Evolutionary conservation across 192 early-diverging fungal genomes (phyloP), one percentile per base, ranked within the genome.

Genomic region (Linnemannia elongata): DNA sequence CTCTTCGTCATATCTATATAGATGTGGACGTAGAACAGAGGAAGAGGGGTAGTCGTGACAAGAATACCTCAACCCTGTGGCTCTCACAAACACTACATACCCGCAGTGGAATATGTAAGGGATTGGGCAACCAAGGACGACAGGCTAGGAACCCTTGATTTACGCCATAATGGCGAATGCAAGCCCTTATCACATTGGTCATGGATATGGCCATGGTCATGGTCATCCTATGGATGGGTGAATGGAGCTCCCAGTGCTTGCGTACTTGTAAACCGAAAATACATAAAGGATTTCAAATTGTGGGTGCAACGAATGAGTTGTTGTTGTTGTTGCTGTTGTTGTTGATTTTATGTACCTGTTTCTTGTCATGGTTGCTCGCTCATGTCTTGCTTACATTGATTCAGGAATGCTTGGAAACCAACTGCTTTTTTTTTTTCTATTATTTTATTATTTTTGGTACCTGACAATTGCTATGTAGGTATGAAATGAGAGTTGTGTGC

Each of bases 361-460:
- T 35, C 2, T 33, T 27, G 8, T 12, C 27, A 4, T 66, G 30
- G 18, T 52, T 60, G 10, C 30, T 66, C 13, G 60, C 60, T 52
- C 30, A 27, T 66, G 30, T 27, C 27, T 33, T 66, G 30, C 60
- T 20, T 52, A 45, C 44, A 60, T 27, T 66, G 60, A 66, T 10
- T 60, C 55, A 66, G 60, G 60, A 66, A 66, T 66, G 60, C 60
- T 33, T 66, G 60, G 60, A 66, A 33, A 33, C 60, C 30, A 30
- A 33, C 44, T 15, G 12, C 60, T 30, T 27, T 9, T 33, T 52
- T 52, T 52, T 49, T 52, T 45, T 45, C 15, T 45, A 2, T 45
- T 33, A 12, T 63, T 33, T 52, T 63, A 35, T 66, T 13, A 15
- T 12, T 33, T 66, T 33, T 33, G 10, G 60, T 66, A 66, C 60